Evolutionary conservation across 2,329 filamentous ascomycete species (phyloP).

Genomic region (Penicillium sp.): DNA sequence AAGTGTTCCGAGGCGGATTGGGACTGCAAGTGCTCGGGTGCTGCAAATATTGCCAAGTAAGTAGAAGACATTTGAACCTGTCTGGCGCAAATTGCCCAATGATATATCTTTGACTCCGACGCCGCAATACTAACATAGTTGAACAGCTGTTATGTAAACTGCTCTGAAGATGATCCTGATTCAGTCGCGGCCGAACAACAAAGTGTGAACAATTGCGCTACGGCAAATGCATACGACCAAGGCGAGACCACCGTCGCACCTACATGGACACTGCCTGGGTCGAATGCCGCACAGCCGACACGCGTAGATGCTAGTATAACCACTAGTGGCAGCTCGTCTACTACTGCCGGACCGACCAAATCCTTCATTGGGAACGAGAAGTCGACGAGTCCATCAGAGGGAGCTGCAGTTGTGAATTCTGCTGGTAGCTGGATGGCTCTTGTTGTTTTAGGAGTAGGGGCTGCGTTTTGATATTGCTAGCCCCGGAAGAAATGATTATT

Average conservation of each 20-base stretch:
- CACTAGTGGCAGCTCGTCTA: not conserved
- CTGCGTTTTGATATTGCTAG: not conserved
- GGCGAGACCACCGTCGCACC: slow-evolving; percentile 15
- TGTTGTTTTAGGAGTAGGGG: slow-evolving; percentile 14
- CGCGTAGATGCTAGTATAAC: not conserved
- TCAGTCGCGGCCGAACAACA: slow-evolving; percentile 12
- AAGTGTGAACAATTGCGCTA: slow-evolving; percentile 18
- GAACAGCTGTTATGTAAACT: slow-evolving; percentile 21
- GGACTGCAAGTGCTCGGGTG: slow-evolving; percentile 23
- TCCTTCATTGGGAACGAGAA: slow-evolving; percentile 4
- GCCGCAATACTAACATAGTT: not conserved
- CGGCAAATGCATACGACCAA: slow-evolving; percentile 21
- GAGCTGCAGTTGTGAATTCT: slow-evolving; percentile 12
- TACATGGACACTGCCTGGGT: slow-evolving; percentile 14
- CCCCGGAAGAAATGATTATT: no score
- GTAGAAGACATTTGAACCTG: not conserved
- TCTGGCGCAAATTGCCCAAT: not conserved
- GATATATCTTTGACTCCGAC: no score
- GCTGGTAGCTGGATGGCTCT: slow-evolving; percentile 18
- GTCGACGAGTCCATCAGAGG: slow-evolving; percentile 13
- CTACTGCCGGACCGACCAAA: slow-evolving; percentile 5
- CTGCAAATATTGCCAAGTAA: slow-evolving; percentile 23
- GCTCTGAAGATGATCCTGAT: slow-evolving; percentile 15
- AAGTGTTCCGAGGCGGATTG: slow-evolving; percentile 15
- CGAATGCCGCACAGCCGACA: slow-evolving; percentile 5